These are phyloP conservation scores for Candida nanaspora DNA, from an alignment of 805 yeast species.

Conservation along the genomic window DNA sequence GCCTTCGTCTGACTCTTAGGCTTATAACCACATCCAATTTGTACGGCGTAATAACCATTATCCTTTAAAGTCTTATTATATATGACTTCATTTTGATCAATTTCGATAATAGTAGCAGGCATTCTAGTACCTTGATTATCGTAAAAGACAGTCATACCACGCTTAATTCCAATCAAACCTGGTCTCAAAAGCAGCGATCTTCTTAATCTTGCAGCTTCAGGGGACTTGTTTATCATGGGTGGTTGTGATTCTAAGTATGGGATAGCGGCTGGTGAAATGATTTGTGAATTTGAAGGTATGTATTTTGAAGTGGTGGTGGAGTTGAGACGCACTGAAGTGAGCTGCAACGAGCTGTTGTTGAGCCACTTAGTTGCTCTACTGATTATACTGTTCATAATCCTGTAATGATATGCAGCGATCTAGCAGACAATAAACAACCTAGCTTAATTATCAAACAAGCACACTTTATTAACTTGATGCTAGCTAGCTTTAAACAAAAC, in stretches of 20 bases:
- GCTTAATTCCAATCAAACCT: conserved; percentile 76
- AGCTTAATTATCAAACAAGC: too few species aligned
- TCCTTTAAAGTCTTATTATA: conserved; percentile 59
- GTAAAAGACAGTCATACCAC: conserved; percentile 87
- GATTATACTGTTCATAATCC: background rate
- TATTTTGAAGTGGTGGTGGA: background rate
- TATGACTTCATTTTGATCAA: conserved; percentile 83
- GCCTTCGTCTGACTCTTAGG: conserved; percentile 57
- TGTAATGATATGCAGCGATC: background rate
- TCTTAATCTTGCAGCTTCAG: conserved; percentile 62
- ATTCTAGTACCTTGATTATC: conserved; percentile 58
- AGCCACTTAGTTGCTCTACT: too few species aligned
- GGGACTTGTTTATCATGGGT: conserved; percentile 56
- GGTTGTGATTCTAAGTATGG: conserved; percentile 40
- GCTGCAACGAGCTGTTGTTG: too few species aligned
- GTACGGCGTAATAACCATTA: conserved; percentile 81
- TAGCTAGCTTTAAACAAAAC: too few species aligned
- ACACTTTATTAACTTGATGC: too few species aligned
- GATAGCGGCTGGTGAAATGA: conserved; percentile 41
- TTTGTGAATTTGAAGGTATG: background rate
- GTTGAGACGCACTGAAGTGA: background rate
- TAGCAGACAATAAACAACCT: too few species aligned
- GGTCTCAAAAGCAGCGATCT: conserved; percentile 70
- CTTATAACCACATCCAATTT: conserved; percentile 76
- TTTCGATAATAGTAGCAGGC: conserved; percentile 84